A percentile compares a stretch with the other conserved stretches of the same genome.
These are phyloP conservation scores for Alternaria angustiovoidea DNA, from an alignment of 2,329 filamentous ascomycete species.

Conservation along the genomic window DNA sequence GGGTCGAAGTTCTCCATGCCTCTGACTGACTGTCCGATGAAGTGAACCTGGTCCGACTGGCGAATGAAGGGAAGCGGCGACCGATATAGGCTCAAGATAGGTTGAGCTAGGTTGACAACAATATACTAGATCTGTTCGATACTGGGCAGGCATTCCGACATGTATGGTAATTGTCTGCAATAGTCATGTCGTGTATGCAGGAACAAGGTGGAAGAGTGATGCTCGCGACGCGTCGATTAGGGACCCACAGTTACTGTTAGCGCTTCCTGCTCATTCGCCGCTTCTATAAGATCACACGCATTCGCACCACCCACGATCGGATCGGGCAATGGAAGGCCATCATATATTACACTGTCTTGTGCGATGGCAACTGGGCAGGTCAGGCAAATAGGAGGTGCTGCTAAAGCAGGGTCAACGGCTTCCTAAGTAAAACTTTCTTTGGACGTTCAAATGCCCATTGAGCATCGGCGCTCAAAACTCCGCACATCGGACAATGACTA, in stretches of 20 bases:
- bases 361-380: not conserved
- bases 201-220: not conserved
- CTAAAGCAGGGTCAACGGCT: not conserved
- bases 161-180: not conserved
- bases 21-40: not conserved
- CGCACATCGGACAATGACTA: slow-evolving; percentile 13
- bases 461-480: slow-evolving; percentile 15
- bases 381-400: not conserved
- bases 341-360: not conserved
- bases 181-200: not conserved
- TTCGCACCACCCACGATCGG: not conserved
- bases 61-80: not conserved
- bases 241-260: not conserved
- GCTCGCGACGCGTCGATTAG: not conserved
- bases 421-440: not conserved
- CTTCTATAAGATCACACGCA: not conserved
- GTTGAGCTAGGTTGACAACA: not conserved
- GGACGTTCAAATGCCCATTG: not conserved
- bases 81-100: not conserved
- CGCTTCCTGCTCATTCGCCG: not conserved
- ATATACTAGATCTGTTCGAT: too few relatives aligned
- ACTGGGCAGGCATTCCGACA: not conserved
- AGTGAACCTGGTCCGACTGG: not conserved
- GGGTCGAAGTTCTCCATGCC: slow-evolving; percentile 15
- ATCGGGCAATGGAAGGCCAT: not conserved